These are phyloP conservation scores for Syzygium syzygioides DNA, from an alignment of 441 rosid species.

Conservation along the genomic window DNA sequence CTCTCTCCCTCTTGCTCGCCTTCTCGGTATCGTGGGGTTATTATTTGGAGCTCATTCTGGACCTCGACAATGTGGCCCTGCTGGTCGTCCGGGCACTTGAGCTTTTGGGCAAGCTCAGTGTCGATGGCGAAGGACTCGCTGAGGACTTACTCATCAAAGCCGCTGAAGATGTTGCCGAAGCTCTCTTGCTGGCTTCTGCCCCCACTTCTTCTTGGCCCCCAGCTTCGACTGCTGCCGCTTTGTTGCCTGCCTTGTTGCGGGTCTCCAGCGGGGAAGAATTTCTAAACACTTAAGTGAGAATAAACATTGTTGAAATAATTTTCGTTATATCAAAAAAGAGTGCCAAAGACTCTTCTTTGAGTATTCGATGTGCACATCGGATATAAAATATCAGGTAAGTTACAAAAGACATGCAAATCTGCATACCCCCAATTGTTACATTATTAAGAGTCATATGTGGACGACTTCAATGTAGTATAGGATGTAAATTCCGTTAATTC, in stretches of 20 bases:
- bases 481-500: background rate
- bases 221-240: background rate
- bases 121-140: constrained; percentile 26
- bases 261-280: constrained; percentile 50
- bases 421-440: background rate
- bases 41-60: constrained; percentile 7
- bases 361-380: background rate
- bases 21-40: constrained; percentile 12
- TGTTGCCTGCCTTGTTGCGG: constrained; percentile 22
- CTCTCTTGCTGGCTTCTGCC: constrained; percentile 9
- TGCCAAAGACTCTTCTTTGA: background rate
- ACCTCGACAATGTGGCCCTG: constrained; percentile 43
- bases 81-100: constrained; percentile 20
- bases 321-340: background rate
- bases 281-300: constrained; percentile 7
- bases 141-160: constrained; percentile 19
- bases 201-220: background rate
- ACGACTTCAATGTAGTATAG: background rate
- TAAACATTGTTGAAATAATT: background rate
- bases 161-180: constrained; percentile 22
- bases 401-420: background rate
- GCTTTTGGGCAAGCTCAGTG: constrained; percentile 15
- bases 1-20: constrained; percentile 3
- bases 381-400: background rate
- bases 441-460: background rate